Evolutionary conservation across 352 stramenopile species (phyloP), one percentile per base, ranked within the genome.

Genomic region (Blastocystis sp.): DNA sequence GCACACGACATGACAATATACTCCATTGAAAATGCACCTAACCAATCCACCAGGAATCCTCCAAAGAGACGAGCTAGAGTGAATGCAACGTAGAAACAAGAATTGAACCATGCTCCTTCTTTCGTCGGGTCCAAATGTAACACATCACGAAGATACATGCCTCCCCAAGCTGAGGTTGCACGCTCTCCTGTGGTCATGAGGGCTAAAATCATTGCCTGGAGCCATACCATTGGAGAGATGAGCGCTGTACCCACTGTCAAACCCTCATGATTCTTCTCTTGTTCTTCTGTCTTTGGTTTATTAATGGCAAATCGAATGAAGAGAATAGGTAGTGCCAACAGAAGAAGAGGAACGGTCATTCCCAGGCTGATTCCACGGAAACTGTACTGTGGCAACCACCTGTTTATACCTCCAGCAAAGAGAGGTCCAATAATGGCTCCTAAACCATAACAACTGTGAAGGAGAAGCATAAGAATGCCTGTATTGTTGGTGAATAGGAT

Each of bases 81-180:
- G 65, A 87, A 87, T 19, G 65, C 59, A 16, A 77, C 4, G 27
- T 87, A 87, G 43, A 87, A 87, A 42, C 59, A 87, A 1, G 77
- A 78, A 42, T 87, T 87, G 29, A 87, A 87, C 77, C 77, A 87
- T 21, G 59, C 59, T 27, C 77, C 77, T 43, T 87, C 77, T 29
- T 61, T 57, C 19, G 59, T 61, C 9, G 77, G 77, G n/a, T 87
- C 77, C n/a, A 87, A 43, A 39, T 87, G 77, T 21, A 87, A 51
- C 9, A 87, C 77, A 54, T 87, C 77, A 29, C 74, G 21, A 16
- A 87, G 65, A 24, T 87, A 87, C 21, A 87, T 46, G n/a, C 77
- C 77, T 27, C 51, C 77, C 77, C 77, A 87, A 6, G 65, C 49
- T 21, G 35, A 74, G 46, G 77, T 78, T n/a, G 59, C 77, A n/a